These are phyloP conservation scores for Penicillium manginii DNA, from an alignment of 495 filamentous ascomycete species.

Conservation along the genomic window DNA sequence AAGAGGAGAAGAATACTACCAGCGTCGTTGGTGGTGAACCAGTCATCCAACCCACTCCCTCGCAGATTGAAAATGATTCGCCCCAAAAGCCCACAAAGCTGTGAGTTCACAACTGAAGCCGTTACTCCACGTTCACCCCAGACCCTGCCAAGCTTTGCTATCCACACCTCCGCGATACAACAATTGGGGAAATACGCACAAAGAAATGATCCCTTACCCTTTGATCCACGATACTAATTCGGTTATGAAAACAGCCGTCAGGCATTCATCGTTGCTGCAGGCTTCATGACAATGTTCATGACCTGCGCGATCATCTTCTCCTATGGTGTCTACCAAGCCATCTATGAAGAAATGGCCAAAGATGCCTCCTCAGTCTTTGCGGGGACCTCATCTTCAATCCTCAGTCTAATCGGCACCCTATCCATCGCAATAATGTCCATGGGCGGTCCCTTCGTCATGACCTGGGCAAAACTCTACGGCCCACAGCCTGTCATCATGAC, in stretches of 20 bases:
- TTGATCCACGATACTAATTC: not conserved
- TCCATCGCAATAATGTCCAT: constrained; percentile 50
- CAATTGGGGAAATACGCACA: not conserved
- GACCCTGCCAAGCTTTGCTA: constrained; percentile 1
- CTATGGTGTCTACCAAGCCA: constrained; percentile 50
- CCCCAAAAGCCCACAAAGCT: constrained; percentile 14
- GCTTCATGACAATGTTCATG: constrained; percentile 45
- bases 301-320: constrained; percentile 49
- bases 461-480: constrained; percentile 45
- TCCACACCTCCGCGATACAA: not conserved
- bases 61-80: constrained; percentile 16
- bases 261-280: constrained; percentile 33
- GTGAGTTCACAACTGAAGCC: constrained; percentile 3
- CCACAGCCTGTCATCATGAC: constrained; percentile 38
- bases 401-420: constrained; percentile 50
- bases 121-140: not conserved
- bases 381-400: constrained; percentile 39
- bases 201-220: not conserved
- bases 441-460: constrained; percentile 42
- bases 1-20: not conserved
- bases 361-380: constrained; percentile 37
- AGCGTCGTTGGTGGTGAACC: not conserved
- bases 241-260: constrained; percentile 14
- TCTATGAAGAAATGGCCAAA: constrained; percentile 45
- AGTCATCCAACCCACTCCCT: constrained; percentile 1